A percentile compares a stretch with the other conserved stretches of the same genome.
Conservation (phyloP, 2,329 filamentous ascomycete genomes). For the Salinomyces thailandicus region DNA sequence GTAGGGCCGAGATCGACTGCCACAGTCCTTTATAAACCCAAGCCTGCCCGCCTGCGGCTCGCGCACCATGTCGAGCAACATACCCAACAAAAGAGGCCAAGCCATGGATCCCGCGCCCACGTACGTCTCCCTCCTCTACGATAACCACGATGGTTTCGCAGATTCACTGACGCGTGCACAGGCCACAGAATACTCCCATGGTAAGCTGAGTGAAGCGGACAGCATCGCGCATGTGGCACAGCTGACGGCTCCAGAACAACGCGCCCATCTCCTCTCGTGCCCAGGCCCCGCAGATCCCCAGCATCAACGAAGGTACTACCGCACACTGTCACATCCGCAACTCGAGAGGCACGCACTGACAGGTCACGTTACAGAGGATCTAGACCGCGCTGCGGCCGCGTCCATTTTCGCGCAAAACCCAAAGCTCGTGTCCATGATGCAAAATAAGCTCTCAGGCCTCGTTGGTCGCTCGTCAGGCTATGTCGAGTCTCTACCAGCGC, state of each 20-base stretch:
- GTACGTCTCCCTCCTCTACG: not conserved
- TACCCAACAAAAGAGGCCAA: not conserved
- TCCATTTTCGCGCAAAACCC: conserved; percentile 95
- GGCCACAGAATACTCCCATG: not conserved
- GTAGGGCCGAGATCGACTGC: no score
- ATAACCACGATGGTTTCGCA: no score
- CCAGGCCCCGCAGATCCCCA: conserved; percentile 84
- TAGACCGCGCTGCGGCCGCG: conserved; percentile 76
- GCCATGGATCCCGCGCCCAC: not conserved
- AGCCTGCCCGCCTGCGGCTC: no score
- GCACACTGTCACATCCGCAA: not conserved
- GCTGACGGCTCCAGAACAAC: conserved; percentile 47
- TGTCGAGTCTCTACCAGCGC: conserved; percentile 84
- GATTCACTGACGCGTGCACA: not conserved
- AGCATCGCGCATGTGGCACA: not conserved
- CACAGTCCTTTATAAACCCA: no score
- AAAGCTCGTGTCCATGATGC: conserved; percentile 90
- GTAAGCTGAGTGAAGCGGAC: no score
- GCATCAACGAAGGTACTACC: conserved; percentile 86
- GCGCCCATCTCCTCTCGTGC: conserved; percentile 96
- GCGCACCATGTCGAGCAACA: not conserved
- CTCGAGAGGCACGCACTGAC: conserved; percentile 1
- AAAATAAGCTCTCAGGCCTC: conserved; percentile 85
- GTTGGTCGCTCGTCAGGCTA: conserved; percentile 95
- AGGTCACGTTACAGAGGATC: conserved; percentile 59